These are phyloP conservation scores for Globisporangium megalacanthum DNA, from an alignment of 352 stramenopile genomes.

Conservation along the genomic window DNA sequence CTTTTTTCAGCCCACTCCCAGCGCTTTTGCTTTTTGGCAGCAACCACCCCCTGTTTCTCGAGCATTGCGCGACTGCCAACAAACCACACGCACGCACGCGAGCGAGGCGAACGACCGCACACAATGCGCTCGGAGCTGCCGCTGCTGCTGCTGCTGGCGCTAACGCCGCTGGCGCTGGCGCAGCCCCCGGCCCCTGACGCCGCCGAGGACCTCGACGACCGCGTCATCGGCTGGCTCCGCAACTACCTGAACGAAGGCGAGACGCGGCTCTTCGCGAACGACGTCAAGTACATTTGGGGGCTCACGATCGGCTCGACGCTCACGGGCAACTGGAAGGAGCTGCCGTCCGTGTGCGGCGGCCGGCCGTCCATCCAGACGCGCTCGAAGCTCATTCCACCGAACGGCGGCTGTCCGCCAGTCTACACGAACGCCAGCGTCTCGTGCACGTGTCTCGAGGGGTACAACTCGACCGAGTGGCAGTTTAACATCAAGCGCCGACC, in stretches of 20 bases:
- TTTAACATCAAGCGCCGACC: slow-evolving; percentile 29
- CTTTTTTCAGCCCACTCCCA: too few relatives aligned
- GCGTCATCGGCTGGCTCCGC: slow-evolving; percentile 38
- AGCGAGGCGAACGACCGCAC: too few relatives aligned
- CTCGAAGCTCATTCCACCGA: slow-evolving; percentile 28
- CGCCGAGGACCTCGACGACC: slow-evolving; percentile 43
- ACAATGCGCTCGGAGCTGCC: too few relatives aligned
- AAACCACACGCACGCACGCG: too few relatives aligned
- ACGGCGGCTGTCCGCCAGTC: slow-evolving; percentile 36
- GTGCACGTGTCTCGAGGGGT: slow-evolving; percentile 51
- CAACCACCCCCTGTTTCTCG: too few relatives aligned
- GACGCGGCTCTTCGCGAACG: slow-evolving; percentile 47
- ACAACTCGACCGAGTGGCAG: slow-evolving; percentile 33
- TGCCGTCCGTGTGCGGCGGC: slow-evolving; percentile 42
- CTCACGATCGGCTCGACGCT: slow-evolving; percentile 40
- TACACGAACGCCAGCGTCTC: slow-evolving; percentile 42
- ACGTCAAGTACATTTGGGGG: slow-evolving; percentile 51
- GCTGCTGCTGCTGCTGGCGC: too few relatives aligned
- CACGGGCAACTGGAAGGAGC: slow-evolving; percentile 45
- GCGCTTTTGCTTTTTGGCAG: too few relatives aligned
- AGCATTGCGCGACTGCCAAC: too few relatives aligned
- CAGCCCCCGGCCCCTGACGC: too few relatives aligned
- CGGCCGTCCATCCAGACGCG: slow-evolving; percentile 46
- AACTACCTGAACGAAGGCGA: slow-evolving; percentile 54
- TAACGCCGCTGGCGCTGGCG: too few relatives aligned